Base-by-base conservation (phyloP, 1,139 yeast genomes). In the Scheffersomyces lignicola region DNA sequence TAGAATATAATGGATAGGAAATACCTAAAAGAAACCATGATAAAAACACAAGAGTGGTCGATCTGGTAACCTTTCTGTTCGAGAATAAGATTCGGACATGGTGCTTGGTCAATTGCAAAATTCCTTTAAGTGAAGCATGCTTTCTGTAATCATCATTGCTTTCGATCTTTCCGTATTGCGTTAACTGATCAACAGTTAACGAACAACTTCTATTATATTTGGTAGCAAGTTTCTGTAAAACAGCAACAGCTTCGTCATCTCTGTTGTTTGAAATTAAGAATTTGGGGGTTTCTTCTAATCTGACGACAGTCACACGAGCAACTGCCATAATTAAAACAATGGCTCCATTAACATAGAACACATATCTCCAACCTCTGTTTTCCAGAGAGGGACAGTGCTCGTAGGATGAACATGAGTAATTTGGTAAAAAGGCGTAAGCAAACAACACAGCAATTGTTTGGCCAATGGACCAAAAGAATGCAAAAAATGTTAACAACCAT, bases 1-100 rank as follows among this genome's bases (percentile, higher is more conserved):
- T 71, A 41, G 71, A 64, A 54, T 68, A 77, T 24, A 73, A 58
- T 11, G 78, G 73, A 50, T 75, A 77, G 11, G 78, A 62, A 26
- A 76, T 59, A 32, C 82, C 82, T 38, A 76, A 62, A 27, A 73
- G 49, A 2, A 62, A 51, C 81, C 82, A 76, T 1, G 78, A 70
- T 3, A 60, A 29, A 38, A 73, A 57, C 25, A 74, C 50, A 29
- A 76, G 51, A 12, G 49, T 12, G 1, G 76, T 65, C 3, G 78
- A 70, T 32, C 58, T 48, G 4, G 64, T 63, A 43, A 75, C 60
- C 31, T 48, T 60, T 39, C 48, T 62, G 27, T 59, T 64, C 10
- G 60, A 53, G 48, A 73, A 76, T 33, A 76, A 54, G 1, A 60
- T 44, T 13, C 49, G 43, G 7, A 66, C 32, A 40, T 71, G 72